Evolutionary conservation across 2,329 filamentous ascomycete genomes (phyloP), one percentile per base, ranked within the genome.

Genomic region (Aspergillus terreus): DNA sequence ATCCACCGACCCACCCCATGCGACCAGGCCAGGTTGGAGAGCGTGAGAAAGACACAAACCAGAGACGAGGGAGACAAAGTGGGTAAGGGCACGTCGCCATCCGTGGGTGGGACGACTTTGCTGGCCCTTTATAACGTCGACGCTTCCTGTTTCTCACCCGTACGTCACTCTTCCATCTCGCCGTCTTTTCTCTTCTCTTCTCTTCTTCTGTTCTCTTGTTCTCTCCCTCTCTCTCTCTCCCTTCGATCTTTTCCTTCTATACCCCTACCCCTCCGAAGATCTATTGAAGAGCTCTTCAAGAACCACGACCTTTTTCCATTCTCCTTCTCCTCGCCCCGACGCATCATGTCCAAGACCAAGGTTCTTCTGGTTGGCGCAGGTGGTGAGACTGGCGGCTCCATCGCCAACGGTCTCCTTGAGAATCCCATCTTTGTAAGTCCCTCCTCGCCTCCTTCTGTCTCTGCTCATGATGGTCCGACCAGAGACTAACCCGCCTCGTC

Each of bases 361-460:
- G 69, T 72, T 58, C 56, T 70, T 50, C 56, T 72, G 56, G 63
- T 72, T 52, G 70, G 70, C 46, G 70, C 69, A 45, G 65, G 69
- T 44, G 70, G 70, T 59, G 70, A 72, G 62, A 72, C 70, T 47
- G 70, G 70, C 56, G 64, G 64, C 44, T 71, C 69, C 14, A 72
- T 72, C 51, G 65, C 68, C 25, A 67, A 69, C 49, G 70, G 64
- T 23, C 56, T 72, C n/a, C 48, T 71, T 17, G 67, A 68, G 33
- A 63, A 67, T 42, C 58, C 58, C 9, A 51, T 47, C 25, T 63
- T 58, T 44, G 60, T 63, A 58, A 46, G 59, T 50, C 27, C 23
- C 6, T 21, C 7, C 14, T 12, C 41, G 17, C 23, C 23, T 12
- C 3, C 1, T 21, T 21, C 7, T 30, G 6, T 4, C 30, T 19